Conservation (phyloP, 2,329 filamentous ascomycete genomes). For the Triangularia verruculosa region DNA sequence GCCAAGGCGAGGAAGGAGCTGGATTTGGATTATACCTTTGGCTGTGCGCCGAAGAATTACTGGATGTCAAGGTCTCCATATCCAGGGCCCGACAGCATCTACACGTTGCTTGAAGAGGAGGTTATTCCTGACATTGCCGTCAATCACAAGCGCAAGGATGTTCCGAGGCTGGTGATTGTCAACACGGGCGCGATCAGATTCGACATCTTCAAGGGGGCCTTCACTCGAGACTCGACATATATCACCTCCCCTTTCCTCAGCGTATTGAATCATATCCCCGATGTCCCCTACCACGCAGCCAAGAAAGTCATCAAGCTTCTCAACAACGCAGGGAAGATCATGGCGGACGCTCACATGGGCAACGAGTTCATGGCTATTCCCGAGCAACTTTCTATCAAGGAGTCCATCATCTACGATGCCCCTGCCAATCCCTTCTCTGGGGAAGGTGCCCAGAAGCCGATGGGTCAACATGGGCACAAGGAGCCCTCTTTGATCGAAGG, state of each 20-base stretch:
- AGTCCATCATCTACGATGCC: constrained; percentile 31
- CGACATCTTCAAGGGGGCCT: constrained; percentile 89
- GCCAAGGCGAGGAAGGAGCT: constrained; percentile 65
- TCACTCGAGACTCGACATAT: constrained; percentile 83
- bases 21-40: constrained; percentile 68
- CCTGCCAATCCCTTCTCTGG: constrained; percentile 8
- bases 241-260: constrained; percentile 86
- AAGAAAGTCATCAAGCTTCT: constrained; percentile 62
- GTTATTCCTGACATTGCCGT: constrained; percentile 68
- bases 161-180: constrained; percentile 68
- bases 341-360: constrained; percentile 38
- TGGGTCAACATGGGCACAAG: constrained; percentile 31
- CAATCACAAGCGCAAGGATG: constrained; percentile 55
- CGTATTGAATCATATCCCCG: constrained; percentile 69
- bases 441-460: constrained; percentile 31
- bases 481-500: constrained; percentile 56
- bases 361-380: constrained; percentile 50
- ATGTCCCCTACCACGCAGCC: constrained; percentile 77
- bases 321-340: constrained; percentile 53
- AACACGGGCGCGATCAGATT: constrained; percentile 94
- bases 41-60: constrained; percentile 76
- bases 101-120: constrained; percentile 72
- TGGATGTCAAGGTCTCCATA: constrained; percentile 82
- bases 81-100: constrained; percentile 71
- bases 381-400: constrained; percentile 38